These are phyloP conservation scores for Myriosclerotinia scirpicola DNA, from an alignment of 2,329 filamentous ascomycete genomes.

Conservation along the genomic window DNA sequence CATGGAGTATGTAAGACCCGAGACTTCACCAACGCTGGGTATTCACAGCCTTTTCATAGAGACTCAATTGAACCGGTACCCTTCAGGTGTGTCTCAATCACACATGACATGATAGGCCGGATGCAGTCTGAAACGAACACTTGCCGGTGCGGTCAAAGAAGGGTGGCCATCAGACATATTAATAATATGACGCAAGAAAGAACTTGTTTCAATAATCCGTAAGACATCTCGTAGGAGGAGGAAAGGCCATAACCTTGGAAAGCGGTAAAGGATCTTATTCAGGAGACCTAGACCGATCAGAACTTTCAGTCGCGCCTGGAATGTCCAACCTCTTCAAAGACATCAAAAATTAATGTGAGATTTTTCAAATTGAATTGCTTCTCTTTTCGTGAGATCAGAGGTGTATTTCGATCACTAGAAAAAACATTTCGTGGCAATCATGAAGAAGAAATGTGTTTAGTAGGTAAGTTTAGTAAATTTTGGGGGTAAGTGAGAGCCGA, in stretches of 20 bases:
- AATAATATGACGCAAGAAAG: background rate
- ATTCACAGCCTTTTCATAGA: background rate
- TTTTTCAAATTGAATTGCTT: background rate
- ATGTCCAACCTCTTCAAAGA: background rate
- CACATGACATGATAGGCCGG: background rate
- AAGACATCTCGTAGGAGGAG: constrained; percentile 9
- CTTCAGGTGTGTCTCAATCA: background rate
- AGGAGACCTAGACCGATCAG: background rate
- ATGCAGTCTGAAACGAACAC: background rate
- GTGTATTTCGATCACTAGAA: background rate
- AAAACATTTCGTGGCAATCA: background rate
- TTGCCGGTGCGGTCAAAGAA: background rate
- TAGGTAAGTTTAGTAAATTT: too few species aligned
- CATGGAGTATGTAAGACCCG: constrained; percentile 7
- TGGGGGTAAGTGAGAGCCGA: background rate
- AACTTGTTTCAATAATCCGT: background rate
- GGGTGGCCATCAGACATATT: background rate
- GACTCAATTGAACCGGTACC: background rate
- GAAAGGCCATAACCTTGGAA: background rate
- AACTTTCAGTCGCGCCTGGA: constrained; percentile 5
- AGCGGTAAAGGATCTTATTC: background rate
- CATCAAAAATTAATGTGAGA: background rate
- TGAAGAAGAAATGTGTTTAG: background rate
- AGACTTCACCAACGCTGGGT: constrained; percentile 4
- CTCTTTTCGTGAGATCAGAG: too few species aligned